Evolutionary conservation across 2,329 filamentous ascomycete species (phyloP).

Genomic region (Magnaporthales sp.): DNA sequence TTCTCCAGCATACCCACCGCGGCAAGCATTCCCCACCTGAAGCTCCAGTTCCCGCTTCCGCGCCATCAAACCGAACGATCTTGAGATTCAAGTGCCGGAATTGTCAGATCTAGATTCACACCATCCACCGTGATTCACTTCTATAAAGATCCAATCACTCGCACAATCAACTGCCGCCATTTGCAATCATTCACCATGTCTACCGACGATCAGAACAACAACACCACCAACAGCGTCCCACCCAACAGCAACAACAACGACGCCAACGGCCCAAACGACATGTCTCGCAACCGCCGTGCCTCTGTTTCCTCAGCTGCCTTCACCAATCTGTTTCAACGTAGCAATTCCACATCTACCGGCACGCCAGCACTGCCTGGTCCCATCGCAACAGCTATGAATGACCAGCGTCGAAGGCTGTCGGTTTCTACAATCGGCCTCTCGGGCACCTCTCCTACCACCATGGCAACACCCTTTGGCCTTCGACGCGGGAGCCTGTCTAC

Average conservation of each 20-base stretch:
- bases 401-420: slow-evolving; percentile 59
- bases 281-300: slow-evolving; percentile 36
- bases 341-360: slow-evolving; percentile 36
- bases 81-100: background rate
- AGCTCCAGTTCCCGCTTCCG: background rate
- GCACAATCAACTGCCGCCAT: background rate
- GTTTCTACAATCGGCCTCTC: slow-evolving; percentile 68
- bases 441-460: slow-evolving; percentile 55
- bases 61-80: background rate
- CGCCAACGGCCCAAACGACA: slow-evolving; percentile 19
- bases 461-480: slow-evolving; percentile 36
- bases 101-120: background rate
- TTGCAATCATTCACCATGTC: slow-evolving; percentile 17
- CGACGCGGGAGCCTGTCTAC: slow-evolving; percentile 65
- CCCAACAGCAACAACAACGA: slow-evolving; percentile 10
- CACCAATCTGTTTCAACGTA: slow-evolving; percentile 50
- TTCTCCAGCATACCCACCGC: background rate
- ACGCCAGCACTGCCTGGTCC: slow-evolving; percentile 35
- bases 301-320: slow-evolving; percentile 50
- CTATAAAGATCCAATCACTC: background rate
- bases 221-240: slow-evolving; percentile 14
- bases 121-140: background rate
- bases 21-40: background rate
- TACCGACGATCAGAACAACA: slow-evolving; percentile 21
- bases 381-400: slow-evolving; percentile 35